Evolutionary conservation across 1,284 basidiomycete species (phyloP).

Genomic region (Coniferiporia sulphurascens): DNA sequence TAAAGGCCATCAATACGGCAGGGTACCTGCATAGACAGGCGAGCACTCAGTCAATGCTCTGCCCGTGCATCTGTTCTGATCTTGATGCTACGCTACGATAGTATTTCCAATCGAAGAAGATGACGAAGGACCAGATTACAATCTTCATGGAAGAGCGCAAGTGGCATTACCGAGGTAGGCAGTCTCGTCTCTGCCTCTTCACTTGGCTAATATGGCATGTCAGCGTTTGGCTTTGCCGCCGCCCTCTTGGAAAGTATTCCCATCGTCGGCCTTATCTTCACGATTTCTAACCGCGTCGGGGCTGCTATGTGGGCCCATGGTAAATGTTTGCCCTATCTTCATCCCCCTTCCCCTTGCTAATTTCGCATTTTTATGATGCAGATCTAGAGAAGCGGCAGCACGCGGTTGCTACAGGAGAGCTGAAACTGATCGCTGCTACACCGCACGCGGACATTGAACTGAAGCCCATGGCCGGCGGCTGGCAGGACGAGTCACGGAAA

Average conservation of each 20-base stretch:
- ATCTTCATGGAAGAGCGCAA: conserved; percentile 83
- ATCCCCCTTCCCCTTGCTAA: background rate
- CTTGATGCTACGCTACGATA: conserved; percentile 26
- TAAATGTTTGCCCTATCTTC: conserved; percentile 29
- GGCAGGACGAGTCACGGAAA: conserved; percentile 7
- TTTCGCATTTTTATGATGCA: conserved; percentile 24
- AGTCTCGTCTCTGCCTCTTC: background rate
- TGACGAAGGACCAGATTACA: conserved; percentile 63
- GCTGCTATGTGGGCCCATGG: conserved; percentile 90
- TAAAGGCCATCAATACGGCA: conserved; percentile 67
- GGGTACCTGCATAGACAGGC: conserved; percentile 67
- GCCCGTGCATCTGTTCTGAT: background rate
- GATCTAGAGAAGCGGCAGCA: conserved; percentile 80
- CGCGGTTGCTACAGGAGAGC: conserved; percentile 18
- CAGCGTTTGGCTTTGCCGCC: conserved; percentile 80
- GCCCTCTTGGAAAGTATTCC: conserved; percentile 76
- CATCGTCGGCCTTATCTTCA: conserved; percentile 73
- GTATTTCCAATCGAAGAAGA: conserved; percentile 81
- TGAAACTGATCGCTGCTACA: conserved; percentile 4
- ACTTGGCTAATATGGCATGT: background rate
- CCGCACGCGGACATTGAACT: background rate
- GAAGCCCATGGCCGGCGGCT: conserved; percentile 11
- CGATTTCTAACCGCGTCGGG: conserved; percentile 80
- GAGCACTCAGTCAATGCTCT: conserved; percentile 21
- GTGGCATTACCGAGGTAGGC: conserved; percentile 75